Conservation (phyloP, 148 eudicot genomes). For the Polygonum maritimum region DNA sequence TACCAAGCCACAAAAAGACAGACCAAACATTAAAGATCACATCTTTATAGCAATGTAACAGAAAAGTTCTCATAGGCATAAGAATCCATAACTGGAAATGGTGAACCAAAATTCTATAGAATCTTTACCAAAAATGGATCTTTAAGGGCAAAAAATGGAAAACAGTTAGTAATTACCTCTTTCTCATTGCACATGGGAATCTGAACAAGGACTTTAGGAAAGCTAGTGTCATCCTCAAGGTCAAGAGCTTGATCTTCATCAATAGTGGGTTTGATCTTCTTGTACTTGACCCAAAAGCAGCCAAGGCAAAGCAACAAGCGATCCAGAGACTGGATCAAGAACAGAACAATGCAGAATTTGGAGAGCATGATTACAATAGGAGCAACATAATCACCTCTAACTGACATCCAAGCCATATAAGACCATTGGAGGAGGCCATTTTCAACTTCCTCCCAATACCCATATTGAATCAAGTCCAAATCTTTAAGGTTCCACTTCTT, state of each 20-base stretch:
- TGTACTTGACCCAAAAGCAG: background rate
- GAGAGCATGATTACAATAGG: background rate
- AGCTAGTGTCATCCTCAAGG: background rate
- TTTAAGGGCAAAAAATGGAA: no score
- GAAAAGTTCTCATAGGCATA: background rate
- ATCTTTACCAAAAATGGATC: no score
- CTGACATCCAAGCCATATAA: conserved; percentile 1
- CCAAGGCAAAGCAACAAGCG: background rate
- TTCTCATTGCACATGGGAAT: background rate
- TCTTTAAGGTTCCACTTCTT: background rate
- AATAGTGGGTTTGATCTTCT: background rate
- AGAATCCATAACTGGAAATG: no score
- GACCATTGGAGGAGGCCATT: background rate
- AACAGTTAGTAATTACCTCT: background rate
- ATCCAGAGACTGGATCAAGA: background rate
- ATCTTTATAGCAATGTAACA: background rate
- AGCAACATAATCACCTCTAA: background rate
- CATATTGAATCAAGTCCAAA: background rate
- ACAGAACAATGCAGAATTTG: background rate
- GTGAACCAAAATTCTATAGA: no score
- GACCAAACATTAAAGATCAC: background rate
- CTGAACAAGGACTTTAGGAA: background rate
- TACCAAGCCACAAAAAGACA: background rate
- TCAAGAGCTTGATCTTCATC: conserved; percentile 1
- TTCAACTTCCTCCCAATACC: background rate